A percentile compares a stretch with the other conserved stretches of the same genome.
Evolutionary conservation across 371 early-diverging fungal genomes (phyloP).

Genomic region (Fennellomyces sp.): DNA sequence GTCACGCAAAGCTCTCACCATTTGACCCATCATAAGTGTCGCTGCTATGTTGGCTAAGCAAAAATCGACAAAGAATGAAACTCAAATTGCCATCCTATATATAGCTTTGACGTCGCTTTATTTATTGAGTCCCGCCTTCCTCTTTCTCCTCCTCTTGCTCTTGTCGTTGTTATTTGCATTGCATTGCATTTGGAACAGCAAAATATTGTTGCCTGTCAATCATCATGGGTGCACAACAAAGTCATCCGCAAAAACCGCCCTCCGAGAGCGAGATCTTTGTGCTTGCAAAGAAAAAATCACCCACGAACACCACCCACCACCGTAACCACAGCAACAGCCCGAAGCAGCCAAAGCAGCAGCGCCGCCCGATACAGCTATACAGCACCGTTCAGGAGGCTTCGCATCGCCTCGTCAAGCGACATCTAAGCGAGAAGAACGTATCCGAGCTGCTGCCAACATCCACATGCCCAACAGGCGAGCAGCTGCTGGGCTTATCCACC

Average conservation of each 20-base stretch:
- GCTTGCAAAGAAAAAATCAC: background rate
- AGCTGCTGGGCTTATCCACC: background rate
- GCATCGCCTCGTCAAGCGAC: background rate
- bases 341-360: background rate
- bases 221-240: constrained; percentile 13
- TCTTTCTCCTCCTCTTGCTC: background rate
- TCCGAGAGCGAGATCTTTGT: background rate
- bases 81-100: background rate
- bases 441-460: background rate
- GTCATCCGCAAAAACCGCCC: constrained; percentile 1
- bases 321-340: background rate
- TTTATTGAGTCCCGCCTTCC: background rate
- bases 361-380: background rate
- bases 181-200: background rate
- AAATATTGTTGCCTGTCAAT: background rate
- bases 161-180: background rate
- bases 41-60: background rate
- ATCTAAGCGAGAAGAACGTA: background rate
- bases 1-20: constrained; percentile 8
- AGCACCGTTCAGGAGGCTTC: background rate
- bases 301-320: background rate
- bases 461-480: constrained; percentile 1
- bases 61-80: background rate
- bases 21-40: constrained; percentile 1
- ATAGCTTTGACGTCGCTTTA: background rate